Percentiles rank a stretch among this genome's conserved stretches.
phyloP scores from a whole-genome alignment of 2,329 filamentous ascomycete genomes.

The Diplocarpon mali region DNA sequence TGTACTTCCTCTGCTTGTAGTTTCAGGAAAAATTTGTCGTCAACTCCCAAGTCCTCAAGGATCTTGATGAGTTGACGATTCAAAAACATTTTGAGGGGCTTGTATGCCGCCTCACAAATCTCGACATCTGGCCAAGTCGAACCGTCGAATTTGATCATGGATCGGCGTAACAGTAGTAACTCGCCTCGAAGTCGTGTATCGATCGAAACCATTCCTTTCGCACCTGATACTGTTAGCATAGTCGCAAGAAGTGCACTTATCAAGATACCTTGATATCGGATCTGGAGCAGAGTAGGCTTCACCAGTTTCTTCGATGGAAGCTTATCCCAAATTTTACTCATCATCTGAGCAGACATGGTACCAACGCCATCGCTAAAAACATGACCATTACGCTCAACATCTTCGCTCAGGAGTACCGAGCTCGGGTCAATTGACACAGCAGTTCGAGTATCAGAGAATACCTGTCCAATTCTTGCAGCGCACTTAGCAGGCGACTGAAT shows the following conservation, averaged over 20 bases:
- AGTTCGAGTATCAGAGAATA: slow-evolving; percentile 64
- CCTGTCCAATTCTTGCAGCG: slow-evolving; percentile 49
- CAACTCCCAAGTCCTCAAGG: slow-evolving; percentile 63
- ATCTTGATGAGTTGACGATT: slow-evolving; percentile 82
- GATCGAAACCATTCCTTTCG: slow-evolving; percentile 69
- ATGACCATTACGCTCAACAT: slow-evolving; percentile 42
- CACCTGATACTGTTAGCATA: slow-evolving; percentile 31
- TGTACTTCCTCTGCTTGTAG: slow-evolving; percentile 54
- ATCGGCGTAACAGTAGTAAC: slow-evolving; percentile 51
- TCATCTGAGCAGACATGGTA: slow-evolving; percentile 51
- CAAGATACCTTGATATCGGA: slow-evolving; percentile 50
- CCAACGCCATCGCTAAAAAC: slow-evolving; percentile 75
- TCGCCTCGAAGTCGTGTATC: slow-evolving; percentile 49
- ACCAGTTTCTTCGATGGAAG: slow-evolving; percentile 36
- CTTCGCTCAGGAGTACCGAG: slow-evolving; percentile 31
- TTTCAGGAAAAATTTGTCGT: slow-evolving; percentile 45
- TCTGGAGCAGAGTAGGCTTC: slow-evolving; percentile 59
- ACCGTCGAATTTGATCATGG: slow-evolving; percentile 71
- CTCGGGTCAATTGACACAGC: slow-evolving; percentile 38
- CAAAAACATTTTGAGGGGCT: slow-evolving; percentile 56
- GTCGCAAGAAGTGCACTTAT: no score
- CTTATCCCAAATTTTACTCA: slow-evolving; percentile 46
- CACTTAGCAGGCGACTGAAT: slow-evolving; percentile 45
- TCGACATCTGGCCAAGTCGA: slow-evolving; percentile 45
- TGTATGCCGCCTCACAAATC: slow-evolving; percentile 59